phyloP scores from a whole-genome alignment of 768 basidiomycete genomes.

The Fomitopsis pulvina region DNA sequence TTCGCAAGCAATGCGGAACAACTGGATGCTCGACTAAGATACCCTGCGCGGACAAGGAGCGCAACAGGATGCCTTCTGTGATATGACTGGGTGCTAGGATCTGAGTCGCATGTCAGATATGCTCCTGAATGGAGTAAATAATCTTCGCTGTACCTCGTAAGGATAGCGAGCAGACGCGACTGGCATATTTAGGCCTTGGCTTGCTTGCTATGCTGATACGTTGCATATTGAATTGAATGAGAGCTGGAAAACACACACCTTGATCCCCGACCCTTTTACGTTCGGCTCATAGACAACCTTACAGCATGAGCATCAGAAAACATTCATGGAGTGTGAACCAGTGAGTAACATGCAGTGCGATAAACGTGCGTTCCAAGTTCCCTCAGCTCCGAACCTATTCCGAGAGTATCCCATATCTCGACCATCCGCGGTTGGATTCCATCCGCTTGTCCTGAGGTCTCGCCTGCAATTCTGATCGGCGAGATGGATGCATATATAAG shows the following conservation, averaged over 20 bases:
- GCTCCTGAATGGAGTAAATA: neutral
- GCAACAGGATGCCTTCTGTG: constrained; percentile 17
- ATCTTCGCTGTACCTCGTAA: neutral
- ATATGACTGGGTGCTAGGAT: neutral
- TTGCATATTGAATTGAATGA: neutral
- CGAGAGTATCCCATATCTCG: constrained; percentile 21
- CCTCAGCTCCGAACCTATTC: neutral
- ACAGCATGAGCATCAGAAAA: constrained; percentile 16
- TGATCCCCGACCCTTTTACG: constrained; percentile 22
- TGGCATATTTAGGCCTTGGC: neutral
- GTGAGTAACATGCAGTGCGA: neutral
- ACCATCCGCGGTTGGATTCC: constrained; percentile 26
- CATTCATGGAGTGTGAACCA: neutral
- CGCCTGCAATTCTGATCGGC: constrained; percentile 11
- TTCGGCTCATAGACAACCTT: constrained; percentile 20
- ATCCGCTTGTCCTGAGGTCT: constrained; percentile 24
- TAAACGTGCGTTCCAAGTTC: neutral
- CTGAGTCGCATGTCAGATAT: neutral
- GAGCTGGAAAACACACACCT: constrained; percentile 8
- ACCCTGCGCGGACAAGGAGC: constrained; percentile 38
- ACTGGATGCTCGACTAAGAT: constrained; percentile 27
- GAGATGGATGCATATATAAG: neutral
- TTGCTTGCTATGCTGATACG: neutral
- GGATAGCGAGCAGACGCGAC: neutral
- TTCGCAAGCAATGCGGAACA: constrained; percentile 32